Evolutionary conservation across 345 rosid genomes (phyloP).

Genomic region (Noccaea bulbosa): DNA sequence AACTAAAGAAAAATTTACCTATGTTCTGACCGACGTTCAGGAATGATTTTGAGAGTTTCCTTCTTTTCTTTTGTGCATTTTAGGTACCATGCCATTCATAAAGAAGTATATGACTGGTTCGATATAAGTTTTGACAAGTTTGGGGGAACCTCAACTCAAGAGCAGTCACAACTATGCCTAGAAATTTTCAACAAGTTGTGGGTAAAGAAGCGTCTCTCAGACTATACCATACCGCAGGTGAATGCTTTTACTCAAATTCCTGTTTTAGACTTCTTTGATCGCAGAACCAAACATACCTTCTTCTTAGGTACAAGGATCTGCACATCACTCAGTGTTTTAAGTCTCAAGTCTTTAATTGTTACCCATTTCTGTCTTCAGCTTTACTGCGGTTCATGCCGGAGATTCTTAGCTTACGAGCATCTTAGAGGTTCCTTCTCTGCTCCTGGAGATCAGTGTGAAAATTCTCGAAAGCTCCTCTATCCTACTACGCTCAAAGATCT

Average conservation of each 20-base stretch:
- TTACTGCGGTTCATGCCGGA: conserved; percentile 74
- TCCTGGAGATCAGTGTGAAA: conserved; percentile 94
- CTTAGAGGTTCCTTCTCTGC: conserved; percentile 96
- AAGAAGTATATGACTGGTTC: conserved; percentile 90
- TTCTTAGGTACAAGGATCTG: neutral
- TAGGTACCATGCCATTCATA: conserved; percentile 89
- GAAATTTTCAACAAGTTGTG: conserved; percentile 75
- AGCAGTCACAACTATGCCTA: conserved; percentile 92
- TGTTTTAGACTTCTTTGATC: conserved; percentile 1
- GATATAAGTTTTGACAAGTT: conserved; percentile 89
- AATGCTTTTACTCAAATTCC: conserved; percentile 3
- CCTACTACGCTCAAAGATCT: conserved; percentile 85
- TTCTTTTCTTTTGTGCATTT: conserved; percentile 4
- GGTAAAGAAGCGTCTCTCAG: conserved; percentile 85
- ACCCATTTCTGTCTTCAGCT: conserved; percentile 54
- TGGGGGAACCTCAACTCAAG: conserved; percentile 91
- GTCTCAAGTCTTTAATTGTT: neutral
- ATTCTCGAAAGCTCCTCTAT: conserved; percentile 80
- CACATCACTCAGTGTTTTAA: conserved; percentile 57
- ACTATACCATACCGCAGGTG: conserved; percentile 89
- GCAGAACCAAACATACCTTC: neutral
- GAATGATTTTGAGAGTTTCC: conserved; percentile 3
- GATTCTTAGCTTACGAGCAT: conserved; percentile 89
- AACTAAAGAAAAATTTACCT: too few relatives aligned
- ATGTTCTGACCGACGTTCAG: too few relatives aligned